A percentile compares a stretch with the other conserved stretches of the same genome.
Evolutionary conservation across 2,329 filamentous ascomycete genomes (phyloP).

Genomic region (Pseudogymnoascus sp.): DNA sequence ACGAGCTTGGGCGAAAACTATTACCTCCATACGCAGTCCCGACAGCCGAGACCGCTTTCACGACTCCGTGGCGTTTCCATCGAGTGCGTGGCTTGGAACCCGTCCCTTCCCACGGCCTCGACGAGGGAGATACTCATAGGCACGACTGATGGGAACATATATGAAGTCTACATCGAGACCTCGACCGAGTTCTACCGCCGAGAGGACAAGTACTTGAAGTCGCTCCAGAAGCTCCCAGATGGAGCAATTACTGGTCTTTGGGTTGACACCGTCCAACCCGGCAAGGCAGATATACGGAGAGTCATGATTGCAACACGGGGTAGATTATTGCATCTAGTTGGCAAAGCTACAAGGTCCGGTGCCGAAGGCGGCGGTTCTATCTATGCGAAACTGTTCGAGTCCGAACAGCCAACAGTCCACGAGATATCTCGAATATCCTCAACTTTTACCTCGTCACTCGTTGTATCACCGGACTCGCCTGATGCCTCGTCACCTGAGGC

Average conservation of each 20-base stretch:
- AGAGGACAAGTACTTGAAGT: conserved; percentile 87
- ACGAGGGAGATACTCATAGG: conserved; percentile 92
- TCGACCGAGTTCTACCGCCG: conserved; percentile 91
- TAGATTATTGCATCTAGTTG: conserved; percentile 73
- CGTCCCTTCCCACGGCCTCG: conserved; percentile 83
- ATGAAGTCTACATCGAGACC: conserved; percentile 91
- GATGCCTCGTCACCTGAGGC: conserved; percentile 51
- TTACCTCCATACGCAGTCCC: conserved; percentile 93
- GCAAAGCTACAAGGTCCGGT: conserved; percentile 65
- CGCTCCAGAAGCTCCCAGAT: conserved; percentile 74
- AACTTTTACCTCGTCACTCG: conserved; percentile 59
- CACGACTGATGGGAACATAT: conserved; percentile 87
- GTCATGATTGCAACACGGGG: conserved; percentile 75
- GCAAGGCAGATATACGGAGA: conserved; percentile 65
- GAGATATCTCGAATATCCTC: conserved; percentile 59
- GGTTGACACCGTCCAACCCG: conserved; percentile 63
- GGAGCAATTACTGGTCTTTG: conserved; percentile 80
- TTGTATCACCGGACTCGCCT: conserved; percentile 68
- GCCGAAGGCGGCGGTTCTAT: conserved; percentile 78
- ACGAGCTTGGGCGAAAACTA: conserved; percentile 93
- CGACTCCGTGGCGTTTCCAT: conserved; percentile 81
- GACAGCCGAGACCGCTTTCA: conserved; percentile 74
- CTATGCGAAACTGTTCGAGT: conserved; percentile 82
- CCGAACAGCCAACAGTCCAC: conserved; percentile 71
- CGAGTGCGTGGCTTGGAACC: conserved; percentile 91